Conservation (phyloP, 164 flowering plant genomes). For the Vitis amurensis region DNA sequence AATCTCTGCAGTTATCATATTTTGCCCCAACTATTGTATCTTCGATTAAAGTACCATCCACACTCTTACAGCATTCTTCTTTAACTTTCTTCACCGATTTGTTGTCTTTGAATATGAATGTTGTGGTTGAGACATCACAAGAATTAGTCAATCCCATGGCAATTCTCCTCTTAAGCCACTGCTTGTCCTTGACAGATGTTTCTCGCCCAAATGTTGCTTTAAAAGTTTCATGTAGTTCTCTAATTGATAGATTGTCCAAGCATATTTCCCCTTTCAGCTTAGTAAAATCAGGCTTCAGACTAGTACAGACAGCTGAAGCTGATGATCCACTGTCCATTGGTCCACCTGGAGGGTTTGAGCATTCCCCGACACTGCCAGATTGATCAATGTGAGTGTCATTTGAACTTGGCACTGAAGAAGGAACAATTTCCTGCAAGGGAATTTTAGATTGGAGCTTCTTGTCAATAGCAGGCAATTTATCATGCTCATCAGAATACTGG, state of each 20-base stretch:
- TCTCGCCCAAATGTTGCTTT: constrained; percentile 90
- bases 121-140: constrained; percentile 70
- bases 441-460: constrained; percentile 27
- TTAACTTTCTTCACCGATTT: constrained; percentile 38
- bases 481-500: constrained; percentile 29
- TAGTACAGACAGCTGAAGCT: constrained; percentile 29
- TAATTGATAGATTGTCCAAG: constrained; percentile 73
- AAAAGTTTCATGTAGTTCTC: constrained; percentile 89
- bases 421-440: constrained; percentile 45
- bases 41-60: constrained; percentile 12
- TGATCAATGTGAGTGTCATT: constrained; percentile 19
- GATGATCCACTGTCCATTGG: constrained; percentile 28
- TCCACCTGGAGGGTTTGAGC: constrained; percentile 29
- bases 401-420: constrained; percentile 19
- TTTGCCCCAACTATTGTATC: constrained; percentile 19
- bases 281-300: constrained; percentile 62
- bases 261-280: constrained; percentile 61
- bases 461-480: constrained; percentile 30
- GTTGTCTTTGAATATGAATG: constrained; percentile 56
- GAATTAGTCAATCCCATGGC: constrained; percentile 88
- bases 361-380: constrained; percentile 28
- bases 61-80: constrained; percentile 27
- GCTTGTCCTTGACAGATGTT: constrained; percentile 90
- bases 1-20: constrained; percentile 20
- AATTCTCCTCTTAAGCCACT: constrained; percentile 94